Base-by-base conservation (phyloP, 352 stramenopile species). In the Phytophthora cryptogea region DNA sequence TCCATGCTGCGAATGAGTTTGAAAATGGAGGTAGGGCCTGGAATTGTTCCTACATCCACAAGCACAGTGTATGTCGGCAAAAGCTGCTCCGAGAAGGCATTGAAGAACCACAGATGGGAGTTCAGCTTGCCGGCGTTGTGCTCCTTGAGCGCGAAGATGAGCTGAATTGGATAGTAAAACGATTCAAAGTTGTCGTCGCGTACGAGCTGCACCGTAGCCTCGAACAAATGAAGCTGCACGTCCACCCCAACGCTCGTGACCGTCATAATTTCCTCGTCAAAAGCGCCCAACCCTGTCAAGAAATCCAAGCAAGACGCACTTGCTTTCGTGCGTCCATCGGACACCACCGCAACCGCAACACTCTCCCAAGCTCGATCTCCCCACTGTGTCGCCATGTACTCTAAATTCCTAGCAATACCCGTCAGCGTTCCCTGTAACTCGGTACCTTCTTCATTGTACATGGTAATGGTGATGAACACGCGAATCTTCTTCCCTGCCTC, bases 81-180 rank as follows among this genome's bases (percentile, higher is more conserved):
- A 2, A 86, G 54, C 42, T 83, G 76, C 51, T 83, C 74, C n/a
- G 68, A 63, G 40, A 86, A 86, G 14, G 69, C 76, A 41, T 75
- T 83, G 51, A 83, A 86, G 55, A 83, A 83, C 76, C 73, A 86
- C 17, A 82, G 26, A 44, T 83, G 76, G 23, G 73, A 83, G 58
- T 83, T 71, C 11, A 86, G 60, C 50, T 83, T 79, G 55, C 76
- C 73, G 11, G 60, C 65, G 20, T 80, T 81, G 54, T 73, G 44
- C 57, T 86, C 73, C 40, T 86, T 86, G 27, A 86, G 66, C 28
- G 66, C 76, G 54, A 74, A 80, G 13, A 81, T 72, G 32, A 83
- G 48, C 57, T 82, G 76, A 17, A 86, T 64, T 11, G 76, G 76
- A 2, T 70, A 70, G 42, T 80, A 80, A 40, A 66, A 86, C 14